Evolutionary conservation across 331 rosid species (phyloP), one percentile per base, ranked within the genome.

Genomic region (Prunus yedoensis): DNA sequence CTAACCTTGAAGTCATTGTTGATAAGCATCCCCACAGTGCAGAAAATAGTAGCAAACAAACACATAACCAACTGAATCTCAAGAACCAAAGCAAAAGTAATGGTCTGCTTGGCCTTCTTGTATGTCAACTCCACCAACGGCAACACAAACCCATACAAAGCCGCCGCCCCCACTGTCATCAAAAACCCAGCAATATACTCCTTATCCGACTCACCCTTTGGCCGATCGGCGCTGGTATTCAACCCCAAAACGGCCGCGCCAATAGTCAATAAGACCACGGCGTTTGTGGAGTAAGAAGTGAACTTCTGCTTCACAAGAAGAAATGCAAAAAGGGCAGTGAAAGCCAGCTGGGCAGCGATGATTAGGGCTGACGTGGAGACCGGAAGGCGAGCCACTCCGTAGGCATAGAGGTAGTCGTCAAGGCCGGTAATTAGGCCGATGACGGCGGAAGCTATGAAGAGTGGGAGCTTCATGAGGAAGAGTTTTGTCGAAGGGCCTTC

Each of bases 241-340:
- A 91, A 20, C 1, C 85, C 95, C 87, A 94, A 63, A 17, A 91
- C 84, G 1, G 74, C 97, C 9, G 90, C 88, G 2, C 90, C 97
- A 0, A 83, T 20, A 0, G 91, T 91, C 69, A 94, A 61, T 85
- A 94, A 62, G 15, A 88, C 79, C 28, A 94, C 66, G 10, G 93
- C 81, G 84, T 90, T 94, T 17, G 87, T 54, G 0, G 94, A 83
- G 54, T 84, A 91, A 0, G 88, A 50, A 8, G 96, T 94, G 87
- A 94, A 91, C 81, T 70, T 89, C 18, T 94, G 98, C 83, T 47
- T 84, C 76, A 94, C 98, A 0, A 94, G 62, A 1, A 94, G 18
- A 64, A 76, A 90, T 2, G 98, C 97, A 18, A 94, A 94, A 2
- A 32, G 49, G 23, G 98, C 98, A 0, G 95, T 94, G 96, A 94